Base-by-base conservation (phyloP, 2,329 filamentous ascomycete genomes). In the Talaromyces verruculosus region DNA sequence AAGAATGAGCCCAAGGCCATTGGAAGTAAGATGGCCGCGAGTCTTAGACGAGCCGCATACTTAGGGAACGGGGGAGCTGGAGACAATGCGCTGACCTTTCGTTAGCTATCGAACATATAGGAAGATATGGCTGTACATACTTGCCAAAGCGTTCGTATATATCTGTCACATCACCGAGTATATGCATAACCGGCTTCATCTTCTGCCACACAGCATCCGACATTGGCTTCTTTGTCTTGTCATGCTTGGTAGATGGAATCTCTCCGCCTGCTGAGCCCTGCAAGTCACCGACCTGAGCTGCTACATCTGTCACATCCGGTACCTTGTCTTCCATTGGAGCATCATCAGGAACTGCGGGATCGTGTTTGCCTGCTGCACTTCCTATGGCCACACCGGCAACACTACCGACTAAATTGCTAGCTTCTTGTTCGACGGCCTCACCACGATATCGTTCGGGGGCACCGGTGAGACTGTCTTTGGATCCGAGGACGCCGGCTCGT, bases 401-500 rank as follows among this genome's bases (percentile, higher is more conserved):
- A 39, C 88, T 86, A 63, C 89, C 89, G 66, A 95, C 88, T 68
- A 96, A 89, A 73, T 92, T 93, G 71, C 86, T 89, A 0, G 92
- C 92, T 75, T 96, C 92, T 67, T 91, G 87, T 75, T 96, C 92
- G 0, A 92, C 90, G 0, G 91, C 91, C 75, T 95, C 91, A 30
- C 92, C 92, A 74, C 92, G 89, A 78, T 92, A 87, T 69, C 92
- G 91, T 75, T 96, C 91, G 0, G 91, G 89, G 0, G 92, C 92
- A 1, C 92, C 92, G 0, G 92, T 96, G 0, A 90, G 84, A 65
- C 89, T 92, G 67, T 92, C 90, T 33, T 89, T 85, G 22, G 89
- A 92, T 0, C 90, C 92, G 0, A 95, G 79, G 0, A 92, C 87
- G 1, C 91, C 91, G 2, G 91, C 85, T 61, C 87, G 87, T 0